Conservation (phyloP, 352 stramenopile genomes). For the Peronospora farinosa region DNA sequence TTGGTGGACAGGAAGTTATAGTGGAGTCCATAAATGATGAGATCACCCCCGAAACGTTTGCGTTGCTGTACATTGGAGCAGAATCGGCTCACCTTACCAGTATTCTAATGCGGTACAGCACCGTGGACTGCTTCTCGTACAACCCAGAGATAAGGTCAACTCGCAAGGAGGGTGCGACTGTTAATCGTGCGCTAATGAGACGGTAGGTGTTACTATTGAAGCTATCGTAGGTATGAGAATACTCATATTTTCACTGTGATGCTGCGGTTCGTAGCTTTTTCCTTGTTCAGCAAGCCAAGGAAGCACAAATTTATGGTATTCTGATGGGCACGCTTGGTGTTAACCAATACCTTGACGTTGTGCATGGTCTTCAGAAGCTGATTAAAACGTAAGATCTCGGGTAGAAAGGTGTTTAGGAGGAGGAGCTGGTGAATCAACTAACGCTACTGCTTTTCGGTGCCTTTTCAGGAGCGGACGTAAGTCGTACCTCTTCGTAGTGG, state of each 20-base stretch:
- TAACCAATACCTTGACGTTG: constrained; percentile 88
- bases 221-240: background rate
- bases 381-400: constrained; percentile 68
- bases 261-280: constrained; percentile 40
- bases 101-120: constrained; percentile 74
- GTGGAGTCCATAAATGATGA: constrained; percentile 27
- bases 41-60: constrained; percentile 34
- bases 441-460: constrained; percentile 5
- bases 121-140: constrained; percentile 67
- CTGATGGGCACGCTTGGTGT: constrained; percentile 93
- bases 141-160: constrained; percentile 38
- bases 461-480: constrained; percentile 83
- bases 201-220: constrained; percentile 19
- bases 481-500: constrained; percentile 95
- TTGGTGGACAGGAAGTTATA: constrained; percentile 57
- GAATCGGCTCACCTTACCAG: constrained; percentile 78
- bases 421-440: background rate
- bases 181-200: constrained; percentile 72
- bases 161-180: constrained; percentile 49
- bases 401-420: background rate
- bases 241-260: constrained; percentile 2
- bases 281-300: constrained; percentile 89
- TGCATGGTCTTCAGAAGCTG: constrained; percentile 80
- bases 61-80: constrained; percentile 66
- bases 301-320: constrained; percentile 93